These are phyloP conservation scores for Termitomyces sp. DNA, from an alignment of 768 basidiomycete genomes.

Conservation along the genomic window DNA sequence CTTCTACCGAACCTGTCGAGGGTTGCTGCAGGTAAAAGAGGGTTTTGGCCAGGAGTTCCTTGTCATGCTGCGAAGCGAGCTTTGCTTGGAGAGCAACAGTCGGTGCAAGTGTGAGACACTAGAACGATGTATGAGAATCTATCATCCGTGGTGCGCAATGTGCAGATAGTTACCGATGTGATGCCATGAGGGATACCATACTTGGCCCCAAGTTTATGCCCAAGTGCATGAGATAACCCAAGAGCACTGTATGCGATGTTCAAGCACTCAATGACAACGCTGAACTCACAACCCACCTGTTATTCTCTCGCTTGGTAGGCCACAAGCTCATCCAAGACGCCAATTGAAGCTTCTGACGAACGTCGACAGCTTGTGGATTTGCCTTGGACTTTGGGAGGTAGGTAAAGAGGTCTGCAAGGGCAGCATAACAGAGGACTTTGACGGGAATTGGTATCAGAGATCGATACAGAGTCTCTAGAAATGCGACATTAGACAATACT, in stretches of 20 bases:
- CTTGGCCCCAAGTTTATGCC: slow-evolving; percentile 68
- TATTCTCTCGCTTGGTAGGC: slow-evolving; percentile 57
- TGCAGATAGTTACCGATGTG: slow-evolving; percentile 58
- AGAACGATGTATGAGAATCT: neutral
- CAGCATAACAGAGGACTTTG: slow-evolving; percentile 62
- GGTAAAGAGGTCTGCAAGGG: slow-evolving; percentile 69
- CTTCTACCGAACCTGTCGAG: slow-evolving; percentile 60
- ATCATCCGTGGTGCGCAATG: neutral
- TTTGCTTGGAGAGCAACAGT: slow-evolving; percentile 59
- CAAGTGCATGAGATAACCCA: slow-evolving; percentile 75
- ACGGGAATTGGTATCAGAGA: slow-evolving; percentile 51
- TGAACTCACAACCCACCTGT: slow-evolving; percentile 35
- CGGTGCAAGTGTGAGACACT: slow-evolving; percentile 73
- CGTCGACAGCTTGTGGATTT: slow-evolving; percentile 50
- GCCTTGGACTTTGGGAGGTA: slow-evolving; percentile 66
- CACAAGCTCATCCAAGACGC: slow-evolving; percentile 82
- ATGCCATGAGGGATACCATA: slow-evolving; percentile 81
- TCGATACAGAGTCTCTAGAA: slow-evolving; percentile 62
- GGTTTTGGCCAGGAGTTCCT: slow-evolving; percentile 51
- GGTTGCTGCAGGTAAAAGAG: slow-evolving; percentile 58
- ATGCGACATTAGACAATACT: neutral
- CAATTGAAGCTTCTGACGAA: slow-evolving; percentile 65
- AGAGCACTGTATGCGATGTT: slow-evolving; percentile 39
- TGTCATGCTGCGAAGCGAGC: slow-evolving; percentile 56
- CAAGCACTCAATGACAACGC: neutral